Evolutionary conservation across 2,329 filamentous ascomycete genomes (phyloP).

Genomic region (Blumeriella jaapii): DNA sequence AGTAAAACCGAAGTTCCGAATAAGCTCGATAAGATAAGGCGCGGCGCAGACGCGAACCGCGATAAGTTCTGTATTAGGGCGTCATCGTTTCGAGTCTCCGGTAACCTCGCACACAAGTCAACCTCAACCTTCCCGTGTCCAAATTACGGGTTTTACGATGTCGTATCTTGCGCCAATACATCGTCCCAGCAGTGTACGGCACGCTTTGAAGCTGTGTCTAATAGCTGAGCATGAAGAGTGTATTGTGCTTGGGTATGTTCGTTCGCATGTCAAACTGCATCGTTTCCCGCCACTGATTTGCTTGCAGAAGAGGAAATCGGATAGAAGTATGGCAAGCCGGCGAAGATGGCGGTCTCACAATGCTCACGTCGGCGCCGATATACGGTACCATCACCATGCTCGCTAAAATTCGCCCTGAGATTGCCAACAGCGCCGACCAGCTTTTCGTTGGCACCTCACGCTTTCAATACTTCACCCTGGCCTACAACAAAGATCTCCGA

Average conservation of each 20-base stretch:
- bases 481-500: slow-evolving; percentile 56
- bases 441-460: slow-evolving; percentile 88
- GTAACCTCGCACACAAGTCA: too few species aligned
- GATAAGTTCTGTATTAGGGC: too few species aligned
- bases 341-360: slow-evolving; percentile 49
- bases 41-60: too few species aligned
- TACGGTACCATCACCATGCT: slow-evolving; percentile 84
- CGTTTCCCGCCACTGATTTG: slow-evolving; percentile 8
- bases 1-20: background rate
- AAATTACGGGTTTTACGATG: slow-evolving; percentile 42
- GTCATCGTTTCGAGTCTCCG: too few species aligned
- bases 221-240: slow-evolving; percentile 65
- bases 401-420: slow-evolving; percentile 63
- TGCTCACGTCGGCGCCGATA: slow-evolving; percentile 59
- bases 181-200: slow-evolving; percentile 77
- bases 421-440: slow-evolving; percentile 59
- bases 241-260: slow-evolving; percentile 66
- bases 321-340: slow-evolving; percentile 70
- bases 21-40: background rate
- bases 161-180: slow-evolving; percentile 93
- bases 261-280: slow-evolving; percentile 8
- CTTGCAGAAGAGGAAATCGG: slow-evolving; percentile 63
- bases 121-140: too few species aligned
- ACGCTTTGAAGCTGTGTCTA: slow-evolving; percentile 74
- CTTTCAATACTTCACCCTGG: slow-evolving; percentile 80